Base-by-base conservation (phyloP, 2,329 filamentous ascomycete species). In the Dactylellina haptotyla region DNA sequence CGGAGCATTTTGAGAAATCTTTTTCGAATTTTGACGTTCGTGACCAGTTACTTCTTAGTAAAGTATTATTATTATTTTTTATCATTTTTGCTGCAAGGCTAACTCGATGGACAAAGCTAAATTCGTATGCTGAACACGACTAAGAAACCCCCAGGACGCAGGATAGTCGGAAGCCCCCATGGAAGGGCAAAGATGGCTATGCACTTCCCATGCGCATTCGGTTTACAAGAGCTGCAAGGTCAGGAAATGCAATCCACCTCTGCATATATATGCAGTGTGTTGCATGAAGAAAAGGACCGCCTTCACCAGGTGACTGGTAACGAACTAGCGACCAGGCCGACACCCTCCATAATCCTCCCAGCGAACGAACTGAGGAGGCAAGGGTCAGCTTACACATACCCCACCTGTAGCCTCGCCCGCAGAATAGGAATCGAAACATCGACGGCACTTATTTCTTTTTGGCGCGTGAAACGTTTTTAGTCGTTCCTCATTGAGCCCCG, bases 341-440 rank as follows among this genome's bases (percentile, higher is more conserved):
- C 37, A 25, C 32, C 23, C 23, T 39, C 26, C 23, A 61, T 18
- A 26, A 41, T 32, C 9, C 25, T n/a, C n/a, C n/a, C n/a, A 32
- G 30, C 34, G 43, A 45, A 45, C 53, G 43, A 61, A 46, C 28
- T 43, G 46, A 26, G 32, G 30, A 56, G 32, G 64, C 61, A 65
- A 73, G 69, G 69, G 69, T 73, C 61, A 73, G 69, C 69, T 73
- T 73, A 73, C 69, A 58, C 57, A 45, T 14, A 46, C 54, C 64
- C 53, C 54, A 61, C 64, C 28, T 16, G 16, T n/a, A 30, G 25
- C 39, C 16, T 18, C 30, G 8, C 41, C 30, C 37, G 28, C 10
- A 34, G 20, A 34, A 18, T 26, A 37, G 25, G 25, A 39, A 37
- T 50, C 39, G 30, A 66, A 51, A 37, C 30, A 67, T 59, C 53